Percentiles rank a stretch among this genome's conserved stretches.
Evolutionary conservation across 805 yeast species (phyloP).

Genomic region (Pichia phayaonensis): DNA sequence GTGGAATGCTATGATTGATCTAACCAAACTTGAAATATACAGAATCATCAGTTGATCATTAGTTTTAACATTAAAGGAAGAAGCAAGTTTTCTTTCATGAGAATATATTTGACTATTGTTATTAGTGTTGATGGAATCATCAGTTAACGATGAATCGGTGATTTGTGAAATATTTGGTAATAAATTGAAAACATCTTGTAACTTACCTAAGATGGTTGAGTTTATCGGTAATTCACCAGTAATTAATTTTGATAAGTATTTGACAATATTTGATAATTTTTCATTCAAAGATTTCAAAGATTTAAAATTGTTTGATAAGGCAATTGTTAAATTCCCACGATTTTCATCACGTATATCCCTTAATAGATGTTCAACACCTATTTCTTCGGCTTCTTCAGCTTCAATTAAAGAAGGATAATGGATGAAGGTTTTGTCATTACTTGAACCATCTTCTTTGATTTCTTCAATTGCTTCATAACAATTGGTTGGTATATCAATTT

Average conservation of each 20-base stretch:
- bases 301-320: constrained; percentile 81
- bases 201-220: constrained; percentile 81
- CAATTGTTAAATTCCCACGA: constrained; percentile 82
- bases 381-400: constrained; percentile 99
- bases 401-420: constrained; percentile 89
- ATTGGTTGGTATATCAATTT: constrained; percentile 90
- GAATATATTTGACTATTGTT: constrained; percentile 12
- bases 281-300: constrained; percentile 80
- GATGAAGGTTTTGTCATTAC: constrained; percentile 85
- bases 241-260: constrained; percentile 68
- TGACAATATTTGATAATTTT: constrained; percentile 69
- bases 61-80: constrained; percentile 85
- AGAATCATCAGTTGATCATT: constrained; percentile 95
- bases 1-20: constrained; percentile 94
- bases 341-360: constrained; percentile 96
- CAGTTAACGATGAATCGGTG: constrained; percentile 9
- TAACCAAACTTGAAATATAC: constrained; percentile 79
- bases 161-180: constrained; percentile 65
- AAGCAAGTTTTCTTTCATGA: constrained; percentile 35
- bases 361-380: constrained; percentile 93
- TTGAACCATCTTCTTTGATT: constrained; percentile 90
- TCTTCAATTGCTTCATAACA: constrained; percentile 93
- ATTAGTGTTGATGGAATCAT: neutral
- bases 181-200: constrained; percentile 91
- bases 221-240: constrained; percentile 73